A percentile compares a stretch with the other conserved stretches of the same genome.
phyloP scores from a whole-genome alignment of 2,329 filamentous ascomycete species.

The Beauveria sp. region DNA sequence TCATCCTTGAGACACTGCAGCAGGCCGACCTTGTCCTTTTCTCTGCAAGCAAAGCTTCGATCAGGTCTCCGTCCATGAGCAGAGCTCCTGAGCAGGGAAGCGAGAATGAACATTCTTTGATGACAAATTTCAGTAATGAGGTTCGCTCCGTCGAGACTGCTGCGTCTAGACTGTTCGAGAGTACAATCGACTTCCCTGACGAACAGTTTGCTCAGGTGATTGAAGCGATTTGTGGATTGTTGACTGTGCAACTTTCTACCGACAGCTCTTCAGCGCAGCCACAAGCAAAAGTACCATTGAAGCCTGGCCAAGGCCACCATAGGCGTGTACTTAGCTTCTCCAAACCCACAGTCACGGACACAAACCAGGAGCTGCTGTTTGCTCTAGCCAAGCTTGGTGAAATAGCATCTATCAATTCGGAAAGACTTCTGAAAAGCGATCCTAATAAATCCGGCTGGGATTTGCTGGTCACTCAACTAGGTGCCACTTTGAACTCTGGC shows the following conservation, averaged over 20 bases:
- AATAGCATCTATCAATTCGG: conserved; percentile 65
- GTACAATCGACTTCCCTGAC: conserved; percentile 84
- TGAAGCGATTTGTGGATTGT: conserved; percentile 63
- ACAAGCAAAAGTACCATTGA: neutral
- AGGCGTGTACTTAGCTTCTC: conserved; percentile 42
- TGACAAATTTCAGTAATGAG: conserved; percentile 67
- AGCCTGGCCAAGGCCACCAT: conserved; percentile 27
- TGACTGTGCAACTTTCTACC: conserved; percentile 35
- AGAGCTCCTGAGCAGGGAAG: conserved; percentile 38
- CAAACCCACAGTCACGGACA: conserved; percentile 34
- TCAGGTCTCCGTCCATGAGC: conserved; percentile 40
- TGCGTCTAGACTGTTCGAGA: conserved; percentile 79
- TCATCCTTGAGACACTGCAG: conserved; percentile 84
- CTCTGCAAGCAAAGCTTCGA: conserved; percentile 48
- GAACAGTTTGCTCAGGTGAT: conserved; percentile 72
- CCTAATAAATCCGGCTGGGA: conserved; percentile 70
- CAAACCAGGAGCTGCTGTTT: conserved; percentile 56
- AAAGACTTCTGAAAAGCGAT: conserved; percentile 61
- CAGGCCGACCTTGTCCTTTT: conserved; percentile 85
- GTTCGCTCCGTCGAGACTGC: conserved; percentile 85
- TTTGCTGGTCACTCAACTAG: conserved; percentile 50
- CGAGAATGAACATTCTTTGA: conserved; percentile 44
- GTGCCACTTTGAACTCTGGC: conserved; percentile 40
- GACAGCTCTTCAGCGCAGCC: conserved; percentile 13
- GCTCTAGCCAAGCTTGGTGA: conserved; percentile 68